Percentiles rank a stretch among this genome's conserved stretches.
phyloP scores from a whole-genome alignment of 2,329 filamentous ascomycete species.

The Neofusicoccum ribis region DNA sequence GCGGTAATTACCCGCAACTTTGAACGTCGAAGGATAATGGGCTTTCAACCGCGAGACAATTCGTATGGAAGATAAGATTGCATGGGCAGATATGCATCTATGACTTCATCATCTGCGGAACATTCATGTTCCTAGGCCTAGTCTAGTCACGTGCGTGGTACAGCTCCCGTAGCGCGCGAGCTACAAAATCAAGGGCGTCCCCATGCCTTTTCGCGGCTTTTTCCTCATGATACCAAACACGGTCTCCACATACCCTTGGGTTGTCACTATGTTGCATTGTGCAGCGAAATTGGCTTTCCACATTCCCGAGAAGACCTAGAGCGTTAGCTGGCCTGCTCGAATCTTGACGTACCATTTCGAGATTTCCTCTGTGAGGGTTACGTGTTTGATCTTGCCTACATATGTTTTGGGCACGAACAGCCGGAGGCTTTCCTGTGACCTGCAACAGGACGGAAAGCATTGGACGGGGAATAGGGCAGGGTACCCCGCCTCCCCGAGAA shows the following conservation, averaged over 20 bases:
- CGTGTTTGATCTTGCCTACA: constrained; percentile 5
- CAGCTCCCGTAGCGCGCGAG: not conserved
- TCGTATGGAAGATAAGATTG: not conserved
- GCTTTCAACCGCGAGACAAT: not conserved
- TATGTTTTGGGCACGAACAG: not conserved
- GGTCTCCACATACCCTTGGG: constrained; percentile 19
- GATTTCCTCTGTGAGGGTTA: not conserved
- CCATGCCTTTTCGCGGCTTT: not conserved
- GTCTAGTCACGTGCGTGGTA: not conserved
- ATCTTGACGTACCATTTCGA: not conserved
- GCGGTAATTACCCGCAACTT: not conserved
- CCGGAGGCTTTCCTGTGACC: not conserved
- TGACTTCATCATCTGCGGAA: not conserved
- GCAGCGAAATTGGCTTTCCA: constrained; percentile 18
- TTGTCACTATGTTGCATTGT: constrained; percentile 8
- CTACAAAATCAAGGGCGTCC: not conserved
- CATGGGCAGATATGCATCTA: not conserved
- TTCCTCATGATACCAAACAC: constrained; percentile 8
- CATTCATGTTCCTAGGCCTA: not conserved
- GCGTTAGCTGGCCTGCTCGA: not conserved
- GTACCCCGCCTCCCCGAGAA: not conserved
- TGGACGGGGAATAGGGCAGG: not conserved
- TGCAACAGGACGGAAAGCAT: not conserved
- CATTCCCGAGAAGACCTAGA: constrained; percentile 20
- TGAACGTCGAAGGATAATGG: not conserved